phyloP scores from a whole-genome alignment of 2,329 filamentous ascomycete species.

The Neofusicoccum parvum region DNA sequence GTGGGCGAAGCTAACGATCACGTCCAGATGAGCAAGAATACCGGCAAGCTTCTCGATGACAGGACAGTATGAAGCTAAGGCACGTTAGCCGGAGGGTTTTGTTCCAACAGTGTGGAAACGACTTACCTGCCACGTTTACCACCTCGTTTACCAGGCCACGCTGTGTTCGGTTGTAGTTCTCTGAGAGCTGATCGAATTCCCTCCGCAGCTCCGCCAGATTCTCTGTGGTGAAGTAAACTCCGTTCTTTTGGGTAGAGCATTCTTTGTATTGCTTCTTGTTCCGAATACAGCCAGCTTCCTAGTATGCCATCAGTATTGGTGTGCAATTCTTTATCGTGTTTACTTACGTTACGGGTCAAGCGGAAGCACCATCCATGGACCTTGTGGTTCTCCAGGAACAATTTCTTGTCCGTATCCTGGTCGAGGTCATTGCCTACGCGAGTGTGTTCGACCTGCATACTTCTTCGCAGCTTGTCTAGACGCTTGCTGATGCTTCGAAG shows the following conservation, averaged over 20 bases:
- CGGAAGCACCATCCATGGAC: constrained; percentile 97
- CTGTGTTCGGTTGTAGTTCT: constrained; percentile 95
- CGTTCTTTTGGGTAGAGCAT: constrained; percentile 97
- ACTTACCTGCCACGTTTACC: constrained; percentile 71
- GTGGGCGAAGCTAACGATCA: constrained; percentile 92
- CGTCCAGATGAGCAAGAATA: constrained; percentile 89
- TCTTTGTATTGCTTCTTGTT: constrained; percentile 90
- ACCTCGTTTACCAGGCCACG: constrained; percentile 89
- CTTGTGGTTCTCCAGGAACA: constrained; percentile 95
- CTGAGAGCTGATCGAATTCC: constrained; percentile 90
- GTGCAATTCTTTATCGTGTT: not conserved
- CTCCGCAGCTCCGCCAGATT: constrained; percentile 77
- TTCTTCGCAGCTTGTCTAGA: constrained; percentile 77
- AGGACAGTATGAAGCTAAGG: constrained; percentile 79
- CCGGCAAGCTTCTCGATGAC: constrained; percentile 87
- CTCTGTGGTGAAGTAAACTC: constrained; percentile 94
- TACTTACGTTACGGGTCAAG: constrained; percentile 67
- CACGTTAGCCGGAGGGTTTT: not conserved
- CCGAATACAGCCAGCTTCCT: constrained; percentile 86
- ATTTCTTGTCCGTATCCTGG: constrained; percentile 96
- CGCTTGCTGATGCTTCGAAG: constrained; percentile 87
- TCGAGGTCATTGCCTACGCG: constrained; percentile 77
- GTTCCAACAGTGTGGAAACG: not conserved
- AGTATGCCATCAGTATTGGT: not conserved
- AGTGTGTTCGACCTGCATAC: constrained; percentile 82